A percentile compares a stretch with the other conserved stretches of the same genome.
These are phyloP conservation scores for Ballota nigra DNA, from an alignment of 257 asterid species.

Conservation along the genomic window DNA sequence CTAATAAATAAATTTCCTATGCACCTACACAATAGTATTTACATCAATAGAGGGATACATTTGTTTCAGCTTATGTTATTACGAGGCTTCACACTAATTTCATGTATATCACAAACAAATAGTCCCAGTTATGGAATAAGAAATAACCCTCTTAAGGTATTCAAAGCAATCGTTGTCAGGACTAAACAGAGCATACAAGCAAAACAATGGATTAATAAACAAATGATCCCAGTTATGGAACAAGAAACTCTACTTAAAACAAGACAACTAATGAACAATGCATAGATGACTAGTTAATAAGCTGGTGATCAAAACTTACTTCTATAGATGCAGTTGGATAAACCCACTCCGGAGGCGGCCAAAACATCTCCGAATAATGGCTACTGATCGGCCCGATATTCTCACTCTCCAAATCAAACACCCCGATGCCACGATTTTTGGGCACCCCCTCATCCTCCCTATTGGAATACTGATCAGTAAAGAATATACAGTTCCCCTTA, in stretches of 20 bases:
- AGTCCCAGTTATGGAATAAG: not conserved
- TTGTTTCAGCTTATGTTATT: not conserved
- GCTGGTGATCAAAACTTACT: constrained; percentile 39
- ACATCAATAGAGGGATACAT: not conserved
- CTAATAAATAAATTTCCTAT: not conserved
- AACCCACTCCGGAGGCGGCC: constrained; percentile 93
- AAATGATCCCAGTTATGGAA: not conserved
- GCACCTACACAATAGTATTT: not conserved
- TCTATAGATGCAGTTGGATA: constrained; percentile 43
- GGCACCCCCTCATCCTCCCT: constrained; percentile 54
- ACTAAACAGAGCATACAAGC: too few species aligned
- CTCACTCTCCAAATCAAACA: constrained; percentile 70
- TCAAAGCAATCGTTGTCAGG: too few species aligned
- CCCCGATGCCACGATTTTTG: constrained; percentile 53
- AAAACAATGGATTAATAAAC: too few species aligned
- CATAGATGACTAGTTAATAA: not conserved
- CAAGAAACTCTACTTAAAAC: constrained; percentile 6
- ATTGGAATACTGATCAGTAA: constrained; percentile 49
- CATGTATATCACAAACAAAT: not conserved
- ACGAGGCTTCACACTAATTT: not conserved
- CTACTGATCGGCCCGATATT: constrained; percentile 54
- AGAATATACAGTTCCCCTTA: constrained; percentile 67
- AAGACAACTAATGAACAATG: not conserved
- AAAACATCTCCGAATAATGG: constrained; percentile 57
- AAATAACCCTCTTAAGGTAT: constrained; percentile 7